Conservation (phyloP, 257 asterid genomes). For the Gentiana macrophylla region DNA sequence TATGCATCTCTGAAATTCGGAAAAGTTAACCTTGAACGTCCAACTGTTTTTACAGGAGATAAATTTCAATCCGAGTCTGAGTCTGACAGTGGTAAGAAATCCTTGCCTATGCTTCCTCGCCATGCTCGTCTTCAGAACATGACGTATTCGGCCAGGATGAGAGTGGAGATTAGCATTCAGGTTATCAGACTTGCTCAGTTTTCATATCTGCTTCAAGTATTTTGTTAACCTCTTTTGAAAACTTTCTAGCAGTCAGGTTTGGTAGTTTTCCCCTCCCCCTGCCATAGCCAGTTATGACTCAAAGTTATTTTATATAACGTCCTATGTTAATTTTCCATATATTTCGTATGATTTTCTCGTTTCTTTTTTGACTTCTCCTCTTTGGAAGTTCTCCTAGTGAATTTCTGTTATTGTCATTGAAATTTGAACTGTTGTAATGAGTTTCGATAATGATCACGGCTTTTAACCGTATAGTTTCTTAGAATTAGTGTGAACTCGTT, state of each 20-base stretch:
- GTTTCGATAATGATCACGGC: no score
- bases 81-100: constrained; percentile 36
- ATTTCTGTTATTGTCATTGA: no score
- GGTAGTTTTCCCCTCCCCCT: not conserved
- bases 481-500: no score
- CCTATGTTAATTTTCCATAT: not conserved
- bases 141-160: constrained; percentile 76
- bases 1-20: constrained; percentile 72
- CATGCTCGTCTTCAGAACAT: constrained; percentile 93
- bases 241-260: not conserved
- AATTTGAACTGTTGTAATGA: no score
- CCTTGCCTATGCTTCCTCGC: constrained; percentile 47
- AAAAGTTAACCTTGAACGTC: constrained; percentile 57
- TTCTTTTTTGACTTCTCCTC: not conserved
- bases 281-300: not conserved
- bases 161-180: constrained; percentile 53
- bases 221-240: not conserved
- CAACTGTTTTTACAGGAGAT: constrained; percentile 54
- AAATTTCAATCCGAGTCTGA: constrained; percentile 17
- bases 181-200: constrained; percentile 19
- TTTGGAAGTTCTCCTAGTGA: not conserved
- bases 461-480: no score
- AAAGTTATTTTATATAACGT: not conserved
- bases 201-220: not conserved
- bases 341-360: not conserved